Evolutionary conservation across 2,329 filamentous ascomycete species (phyloP).

Genomic region (Pseudogymnoascus sp.): DNA sequence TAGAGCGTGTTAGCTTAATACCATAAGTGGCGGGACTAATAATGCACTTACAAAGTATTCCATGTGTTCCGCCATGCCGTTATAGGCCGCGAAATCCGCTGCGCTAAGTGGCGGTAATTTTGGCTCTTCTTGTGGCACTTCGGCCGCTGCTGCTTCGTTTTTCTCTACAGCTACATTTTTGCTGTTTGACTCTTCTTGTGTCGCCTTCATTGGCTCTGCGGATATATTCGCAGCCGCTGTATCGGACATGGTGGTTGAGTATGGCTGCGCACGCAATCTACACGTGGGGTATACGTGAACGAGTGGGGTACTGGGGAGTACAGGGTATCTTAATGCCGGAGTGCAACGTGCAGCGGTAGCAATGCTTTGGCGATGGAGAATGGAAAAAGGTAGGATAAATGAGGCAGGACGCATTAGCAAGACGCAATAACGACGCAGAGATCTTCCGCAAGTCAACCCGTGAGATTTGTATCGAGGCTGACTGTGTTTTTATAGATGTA

Average conservation of each 20-base stretch:
- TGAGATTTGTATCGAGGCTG: not conserved
- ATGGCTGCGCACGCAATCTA: constrained; percentile 1
- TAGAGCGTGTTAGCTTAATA: constrained; percentile 30
- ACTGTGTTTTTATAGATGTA: not conserved
- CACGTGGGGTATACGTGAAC: not conserved
- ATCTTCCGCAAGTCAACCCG: not conserved
- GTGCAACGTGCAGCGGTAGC: not conserved
- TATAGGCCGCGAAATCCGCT: constrained; percentile 54
- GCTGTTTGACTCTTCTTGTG: not conserved
- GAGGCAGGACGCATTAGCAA: constrained; percentile 6
- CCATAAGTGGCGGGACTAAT: not conserved
- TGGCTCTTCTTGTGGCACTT: not conserved
- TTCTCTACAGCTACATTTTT: constrained; percentile 1
- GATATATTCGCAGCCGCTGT: not conserved
- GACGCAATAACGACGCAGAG: not conserved
- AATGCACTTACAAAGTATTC: constrained; percentile 48
- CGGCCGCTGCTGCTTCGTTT: not conserved
- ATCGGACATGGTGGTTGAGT: constrained; percentile 17
- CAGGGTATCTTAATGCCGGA: constrained; percentile 1
- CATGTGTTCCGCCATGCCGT: constrained; percentile 58
- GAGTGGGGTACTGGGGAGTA: not conserved
- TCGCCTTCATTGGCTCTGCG: not conserved
- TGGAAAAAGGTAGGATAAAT: not conserved
- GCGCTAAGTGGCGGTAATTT: constrained; percentile 48
- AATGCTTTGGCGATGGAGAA: not conserved